These are phyloP conservation scores for Calonectria hawksworthii DNA, from an alignment of 2,329 filamentous ascomycete genomes.

Conservation along the genomic window DNA sequence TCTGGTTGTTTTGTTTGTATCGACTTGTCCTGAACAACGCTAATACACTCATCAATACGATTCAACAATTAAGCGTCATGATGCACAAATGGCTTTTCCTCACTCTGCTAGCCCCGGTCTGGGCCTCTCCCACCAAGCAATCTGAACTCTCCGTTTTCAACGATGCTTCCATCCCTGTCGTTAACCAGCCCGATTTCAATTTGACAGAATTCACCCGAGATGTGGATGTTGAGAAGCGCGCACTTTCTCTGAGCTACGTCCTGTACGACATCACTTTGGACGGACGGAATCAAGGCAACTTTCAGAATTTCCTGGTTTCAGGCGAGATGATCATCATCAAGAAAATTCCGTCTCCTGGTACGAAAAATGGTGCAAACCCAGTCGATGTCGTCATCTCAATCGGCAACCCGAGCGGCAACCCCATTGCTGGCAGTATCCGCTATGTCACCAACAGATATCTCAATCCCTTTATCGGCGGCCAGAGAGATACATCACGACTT, in stretches of 20 bases:
- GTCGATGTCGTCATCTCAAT: not conserved
- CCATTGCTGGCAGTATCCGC: not conserved
- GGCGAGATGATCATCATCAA: not conserved
- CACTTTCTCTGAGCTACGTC: not conserved
- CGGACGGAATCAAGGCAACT: not conserved
- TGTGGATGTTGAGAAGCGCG: not conserved
- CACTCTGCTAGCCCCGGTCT: not conserved
- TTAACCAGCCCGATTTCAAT: not conserved
- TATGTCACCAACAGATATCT: conserved; percentile 2
- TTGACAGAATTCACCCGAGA: not conserved
- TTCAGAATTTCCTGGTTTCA: not conserved
- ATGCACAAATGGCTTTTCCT: not conserved
- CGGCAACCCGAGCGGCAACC: not conserved
- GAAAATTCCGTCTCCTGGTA: not conserved
- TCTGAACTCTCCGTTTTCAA: not conserved
- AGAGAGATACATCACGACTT: not conserved
- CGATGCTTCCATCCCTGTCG: not conserved
- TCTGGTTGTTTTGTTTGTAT: not conserved
- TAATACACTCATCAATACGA: not conserved
- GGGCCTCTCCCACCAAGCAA: not conserved
- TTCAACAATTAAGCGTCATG: too few species aligned
- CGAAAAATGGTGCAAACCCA: not conserved
- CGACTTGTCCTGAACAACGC: not conserved
- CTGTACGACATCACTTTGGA: not conserved
- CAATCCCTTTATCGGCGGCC: not conserved